Percentiles rank a stretch among this genome's conserved stretches.
These are phyloP conservation scores for Diaporthe longicolla DNA, from an alignment of 2,329 filamentous ascomycete genomes.

Conservation along the genomic window DNA sequence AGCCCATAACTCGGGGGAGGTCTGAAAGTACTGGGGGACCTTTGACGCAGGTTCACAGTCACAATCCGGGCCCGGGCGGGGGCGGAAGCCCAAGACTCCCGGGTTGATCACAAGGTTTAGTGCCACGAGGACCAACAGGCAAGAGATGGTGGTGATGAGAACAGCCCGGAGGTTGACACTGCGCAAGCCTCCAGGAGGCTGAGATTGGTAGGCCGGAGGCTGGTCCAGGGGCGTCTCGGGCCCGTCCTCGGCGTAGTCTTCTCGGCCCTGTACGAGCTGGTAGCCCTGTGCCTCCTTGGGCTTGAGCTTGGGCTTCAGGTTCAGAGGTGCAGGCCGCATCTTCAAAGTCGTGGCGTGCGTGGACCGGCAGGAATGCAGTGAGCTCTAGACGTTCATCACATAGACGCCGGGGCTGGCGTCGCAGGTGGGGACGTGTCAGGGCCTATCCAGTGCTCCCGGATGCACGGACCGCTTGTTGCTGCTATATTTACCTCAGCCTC, in stretches of 20 bases:
- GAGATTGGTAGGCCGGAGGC: conserved; percentile 36
- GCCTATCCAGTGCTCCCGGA: conserved; percentile 2
- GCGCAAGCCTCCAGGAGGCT: conserved; percentile 38
- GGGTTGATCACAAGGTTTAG: conserved; percentile 46
- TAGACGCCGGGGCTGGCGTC: background rate
- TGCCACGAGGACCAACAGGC: conserved; percentile 45
- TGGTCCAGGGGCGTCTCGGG: conserved; percentile 31
- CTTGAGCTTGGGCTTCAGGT: conserved; percentile 23
- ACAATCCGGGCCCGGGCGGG: conserved; percentile 31
- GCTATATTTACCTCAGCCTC: conserved; percentile 24
- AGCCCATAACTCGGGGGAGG: conserved; percentile 70
- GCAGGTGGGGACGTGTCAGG: background rate
- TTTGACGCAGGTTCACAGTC: conserved; percentile 47
- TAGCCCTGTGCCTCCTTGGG: conserved; percentile 42
- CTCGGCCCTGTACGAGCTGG: conserved; percentile 40
- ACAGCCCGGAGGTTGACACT: conserved; percentile 42
- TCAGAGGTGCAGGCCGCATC: conserved; percentile 40
- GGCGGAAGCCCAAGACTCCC: conserved; percentile 38
- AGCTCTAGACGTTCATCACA: background rate
- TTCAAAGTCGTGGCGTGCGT: background rate
- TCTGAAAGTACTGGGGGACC: conserved; percentile 76
- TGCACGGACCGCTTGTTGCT: conserved; percentile 14
- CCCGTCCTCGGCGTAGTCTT: conserved; percentile 38
- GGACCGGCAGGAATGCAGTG: background rate
- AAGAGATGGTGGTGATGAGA: conserved; percentile 45